phyloP scores from a whole-genome alignment of 139 green algal genomes.

The Haematococcus lacustris region DNA sequence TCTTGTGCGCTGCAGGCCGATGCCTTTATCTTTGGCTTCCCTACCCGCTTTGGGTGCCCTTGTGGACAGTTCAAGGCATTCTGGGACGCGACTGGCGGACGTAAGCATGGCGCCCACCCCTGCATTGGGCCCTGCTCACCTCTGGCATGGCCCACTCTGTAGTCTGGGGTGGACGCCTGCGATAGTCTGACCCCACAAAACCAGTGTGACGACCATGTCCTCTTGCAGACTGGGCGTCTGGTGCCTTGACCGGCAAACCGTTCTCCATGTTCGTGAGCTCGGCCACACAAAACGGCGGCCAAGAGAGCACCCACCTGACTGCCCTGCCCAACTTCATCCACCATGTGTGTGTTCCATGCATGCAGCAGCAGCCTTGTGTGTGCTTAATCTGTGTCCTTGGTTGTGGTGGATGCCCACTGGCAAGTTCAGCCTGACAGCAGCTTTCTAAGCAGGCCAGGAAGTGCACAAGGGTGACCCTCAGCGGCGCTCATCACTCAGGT shows the following conservation, averaged over 20 bases:
- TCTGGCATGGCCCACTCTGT: neutral
- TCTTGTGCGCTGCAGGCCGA: slow-evolving; percentile 36
- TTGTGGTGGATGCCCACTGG: no score
- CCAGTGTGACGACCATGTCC: neutral
- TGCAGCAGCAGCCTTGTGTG: no score
- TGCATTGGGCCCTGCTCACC: neutral
- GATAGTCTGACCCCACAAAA: neutral
- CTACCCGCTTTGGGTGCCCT: slow-evolving; percentile 41
- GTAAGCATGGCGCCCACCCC: slow-evolving; percentile 35
- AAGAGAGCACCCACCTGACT: slow-evolving; percentile 64
- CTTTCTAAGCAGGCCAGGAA: no score
- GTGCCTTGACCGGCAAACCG: slow-evolving; percentile 62
- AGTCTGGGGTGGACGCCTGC: neutral
- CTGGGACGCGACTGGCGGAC: slow-evolving; percentile 64
- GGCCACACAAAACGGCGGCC: slow-evolving; percentile 61
- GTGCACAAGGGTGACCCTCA: no score
- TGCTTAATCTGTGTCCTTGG: no score
- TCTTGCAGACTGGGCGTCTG: slow-evolving; percentile 12
- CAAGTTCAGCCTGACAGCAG: no score
- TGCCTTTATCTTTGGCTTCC: slow-evolving; percentile 73
- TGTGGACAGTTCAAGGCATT: slow-evolving; percentile 52
- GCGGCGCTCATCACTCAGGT: no score
- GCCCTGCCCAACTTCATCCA: slow-evolving; percentile 65
- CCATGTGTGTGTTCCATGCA: no score
- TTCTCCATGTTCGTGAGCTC: slow-evolving; percentile 43